Conservation (phyloP, 495 filamentous ascomycete genomes). For the Neurospora cerealis region DNA sequence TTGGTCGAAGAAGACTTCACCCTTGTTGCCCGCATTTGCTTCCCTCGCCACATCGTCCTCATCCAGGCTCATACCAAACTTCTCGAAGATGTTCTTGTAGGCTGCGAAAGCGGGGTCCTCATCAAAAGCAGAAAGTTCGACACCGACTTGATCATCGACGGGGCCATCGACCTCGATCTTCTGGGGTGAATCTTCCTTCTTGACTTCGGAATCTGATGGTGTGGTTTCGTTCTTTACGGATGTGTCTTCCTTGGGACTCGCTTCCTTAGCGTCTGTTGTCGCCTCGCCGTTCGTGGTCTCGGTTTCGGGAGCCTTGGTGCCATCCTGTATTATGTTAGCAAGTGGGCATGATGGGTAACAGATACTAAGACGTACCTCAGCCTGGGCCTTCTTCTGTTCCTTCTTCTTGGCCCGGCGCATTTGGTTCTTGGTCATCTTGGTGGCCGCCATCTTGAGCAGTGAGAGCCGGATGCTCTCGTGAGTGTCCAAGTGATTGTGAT, state of each 20-base stretch:
- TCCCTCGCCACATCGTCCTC: slow-evolving; percentile 46
- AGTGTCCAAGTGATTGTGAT: not conserved
- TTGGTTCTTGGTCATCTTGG: slow-evolving; percentile 76
- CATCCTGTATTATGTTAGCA: slow-evolving; percentile 16
- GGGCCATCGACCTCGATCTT: slow-evolving; percentile 37
- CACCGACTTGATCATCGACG: slow-evolving; percentile 30
- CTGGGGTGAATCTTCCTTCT: slow-evolving; percentile 26
- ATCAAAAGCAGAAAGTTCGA: slow-evolving; percentile 30
- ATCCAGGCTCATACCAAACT: slow-evolving; percentile 50
- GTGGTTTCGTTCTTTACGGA: slow-evolving; percentile 1
- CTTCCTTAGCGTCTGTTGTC: slow-evolving; percentile 22
- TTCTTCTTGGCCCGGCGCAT: slow-evolving; percentile 83
- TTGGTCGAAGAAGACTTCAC: slow-evolving; percentile 75
- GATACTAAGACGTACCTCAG: slow-evolving; percentile 27
- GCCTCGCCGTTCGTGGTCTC: slow-evolving; percentile 8
- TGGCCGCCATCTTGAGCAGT: slow-evolving; percentile 37
- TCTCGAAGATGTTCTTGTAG: slow-evolving; percentile 70
- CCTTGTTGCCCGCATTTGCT: slow-evolving; percentile 66
- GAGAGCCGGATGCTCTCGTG: slow-evolving; percentile 10
- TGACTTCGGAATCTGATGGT: slow-evolving; percentile 27
- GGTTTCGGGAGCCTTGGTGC: slow-evolving; percentile 15
- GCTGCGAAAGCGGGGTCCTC: slow-evolving; percentile 72
- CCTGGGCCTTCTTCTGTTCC: slow-evolving; percentile 58
- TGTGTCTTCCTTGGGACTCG: slow-evolving; percentile 12
- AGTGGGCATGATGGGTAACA: not conserved